These are phyloP conservation scores for Fraxinus floribunda DNA, from an alignment of 305 asterid species.

Conservation along the genomic window DNA sequence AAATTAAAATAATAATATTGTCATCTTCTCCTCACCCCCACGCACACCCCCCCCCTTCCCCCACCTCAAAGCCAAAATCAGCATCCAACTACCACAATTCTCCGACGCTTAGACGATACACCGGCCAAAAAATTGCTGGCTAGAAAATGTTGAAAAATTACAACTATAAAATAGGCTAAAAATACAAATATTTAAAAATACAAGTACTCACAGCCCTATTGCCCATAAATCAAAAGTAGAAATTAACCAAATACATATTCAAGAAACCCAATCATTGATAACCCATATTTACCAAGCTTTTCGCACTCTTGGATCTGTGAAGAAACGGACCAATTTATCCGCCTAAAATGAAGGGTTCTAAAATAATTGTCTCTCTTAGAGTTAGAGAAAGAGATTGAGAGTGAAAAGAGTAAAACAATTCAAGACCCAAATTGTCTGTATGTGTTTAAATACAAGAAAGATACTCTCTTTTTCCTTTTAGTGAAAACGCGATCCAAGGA, in stretches of 20 bases:
- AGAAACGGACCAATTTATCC: neutral
- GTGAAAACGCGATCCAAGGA: neutral
- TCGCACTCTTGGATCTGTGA: neutral
- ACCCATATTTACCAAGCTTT: neutral
- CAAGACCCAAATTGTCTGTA: neutral
- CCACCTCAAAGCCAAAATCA: too few species aligned
- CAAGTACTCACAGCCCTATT: neutral
- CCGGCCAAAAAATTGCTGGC: neutral
- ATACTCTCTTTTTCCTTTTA: neutral
- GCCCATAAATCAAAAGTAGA: neutral
- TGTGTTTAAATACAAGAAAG: neutral
- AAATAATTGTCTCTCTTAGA: neutral
- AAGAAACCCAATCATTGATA: neutral
- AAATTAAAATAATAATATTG: too few species aligned
- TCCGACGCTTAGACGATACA: too few species aligned
- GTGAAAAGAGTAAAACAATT: neutral
- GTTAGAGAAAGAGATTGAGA: neutral
- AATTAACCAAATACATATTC: neutral
- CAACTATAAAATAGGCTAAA: neutral
- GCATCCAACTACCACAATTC: too few species aligned
- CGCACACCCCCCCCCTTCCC: too few species aligned
- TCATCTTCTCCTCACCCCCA: too few species aligned
- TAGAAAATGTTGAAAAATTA: slow-evolving; percentile 18
- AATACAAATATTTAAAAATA: neutral
- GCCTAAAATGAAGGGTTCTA: neutral